Conservation (phyloP, 1,284 basidiomycete genomes). For the Gymnopus androsaceus region DNA sequence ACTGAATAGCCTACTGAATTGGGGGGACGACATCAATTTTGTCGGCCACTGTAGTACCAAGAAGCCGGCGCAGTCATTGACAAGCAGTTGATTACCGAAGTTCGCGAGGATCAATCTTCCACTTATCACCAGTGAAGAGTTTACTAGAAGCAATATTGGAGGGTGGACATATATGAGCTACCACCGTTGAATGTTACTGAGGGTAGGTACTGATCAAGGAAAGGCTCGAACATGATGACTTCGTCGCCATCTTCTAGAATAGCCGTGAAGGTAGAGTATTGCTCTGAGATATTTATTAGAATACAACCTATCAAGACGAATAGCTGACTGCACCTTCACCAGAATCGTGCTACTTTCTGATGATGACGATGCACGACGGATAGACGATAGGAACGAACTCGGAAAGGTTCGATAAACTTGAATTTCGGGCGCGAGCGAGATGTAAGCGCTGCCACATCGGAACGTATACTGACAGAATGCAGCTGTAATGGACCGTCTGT, state of each 20-base stretch:
- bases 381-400: no score
- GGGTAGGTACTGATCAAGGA: constrained; percentile 96
- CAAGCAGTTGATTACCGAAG: constrained; percentile 55
- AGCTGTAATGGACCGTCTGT: no score
- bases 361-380: no score
- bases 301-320: neutral
- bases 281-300: constrained; percentile 50
- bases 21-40: no score
- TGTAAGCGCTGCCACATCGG: no score
- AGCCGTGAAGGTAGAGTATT: constrained; percentile 88
- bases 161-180: constrained; percentile 90
- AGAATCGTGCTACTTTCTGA: no score
- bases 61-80: neutral
- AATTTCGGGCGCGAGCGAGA: no score
- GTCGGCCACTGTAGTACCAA: neutral
- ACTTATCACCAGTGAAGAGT: constrained; percentile 77
- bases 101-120: constrained; percentile 86
- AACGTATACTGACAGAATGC: no score
- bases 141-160: constrained; percentile 50
- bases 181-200: constrained; percentile 93
- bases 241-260: constrained; percentile 92
- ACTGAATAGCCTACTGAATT: no score
- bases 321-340: constrained; percentile 73
- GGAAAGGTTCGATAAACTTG: no score
- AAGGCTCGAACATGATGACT: constrained; percentile 98